Evolutionary conservation across 352 stramenopile species (phyloP), one percentile per base, ranked within the genome.

Genomic region (Thraustotheca clavata): DNA sequence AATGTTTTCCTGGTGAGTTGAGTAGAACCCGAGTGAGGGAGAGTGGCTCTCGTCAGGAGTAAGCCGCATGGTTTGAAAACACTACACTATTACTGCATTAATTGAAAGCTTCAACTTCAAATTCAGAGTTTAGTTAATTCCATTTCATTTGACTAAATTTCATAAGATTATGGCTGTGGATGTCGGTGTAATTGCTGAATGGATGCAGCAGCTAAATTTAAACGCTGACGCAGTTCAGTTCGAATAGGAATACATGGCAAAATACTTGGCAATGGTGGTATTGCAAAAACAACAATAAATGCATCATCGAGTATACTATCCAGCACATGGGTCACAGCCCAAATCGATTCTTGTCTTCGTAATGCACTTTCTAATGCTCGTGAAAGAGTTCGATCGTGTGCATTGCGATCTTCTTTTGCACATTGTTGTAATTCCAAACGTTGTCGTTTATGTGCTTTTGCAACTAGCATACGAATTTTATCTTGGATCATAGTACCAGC

Each of bases 201-300:
- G 38, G 39, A 26, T 4, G 57, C 16, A 14, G 57, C 57, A 26
- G 57, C 57, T 24, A 65, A 12, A 32, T 65, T 38, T 16, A 35
- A 34, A 11, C 41, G 38, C 57, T 55, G 36, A 3, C 57, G 57
- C 9, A 65, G 39, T 22, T 65, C 57, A 3, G 57, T 65, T 14
- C 57, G 57, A 32, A 65, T 24, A n/a, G 57, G 57, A 11, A 65
- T 54, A 24, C 57, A 62, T 4, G 38, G 12, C 3, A 62, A 34
- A 22, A 4, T 49, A 1, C 4, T 20, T 16, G 38, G n/a, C 12
- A 38, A 40, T 34, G 54, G 33, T 3, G 32, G 11, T 40, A 41
- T 2, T 2, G 32, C 4, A 11, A 32, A 31, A 2, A 62, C 31
- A 2, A 3, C 18, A 2, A 40, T 3, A 9, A 65, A 24, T 1